Conservation (phyloP, 2,329 filamentous ascomycete species). For the Fusarium musae region DNA sequence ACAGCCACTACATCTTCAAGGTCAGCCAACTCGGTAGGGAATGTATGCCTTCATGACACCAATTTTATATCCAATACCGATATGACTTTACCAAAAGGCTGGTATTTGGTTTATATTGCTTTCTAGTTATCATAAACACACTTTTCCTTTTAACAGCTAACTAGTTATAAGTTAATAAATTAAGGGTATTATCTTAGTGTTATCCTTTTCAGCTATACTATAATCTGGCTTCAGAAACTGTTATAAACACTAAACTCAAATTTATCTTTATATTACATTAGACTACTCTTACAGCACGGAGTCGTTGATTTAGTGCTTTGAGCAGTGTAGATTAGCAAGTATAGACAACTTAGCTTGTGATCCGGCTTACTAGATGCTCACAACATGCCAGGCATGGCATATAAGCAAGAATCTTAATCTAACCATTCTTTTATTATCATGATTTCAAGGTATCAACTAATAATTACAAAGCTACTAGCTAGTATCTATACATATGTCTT, state of each 20-base stretch:
- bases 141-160: no score
- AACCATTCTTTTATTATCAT: fast-evolving
- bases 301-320: fast-evolving
- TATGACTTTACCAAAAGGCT: fast-evolving
- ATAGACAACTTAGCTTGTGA: neutral
- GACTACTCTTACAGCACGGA: neutral
- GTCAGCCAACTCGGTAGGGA: no score
- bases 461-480: neutral
- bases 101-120: neutral
- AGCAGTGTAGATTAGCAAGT: neutral
- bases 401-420: neutral
- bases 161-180: neutral
- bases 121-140: neutral
- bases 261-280: fast-evolving
- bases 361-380: neutral
- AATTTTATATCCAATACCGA: no score
- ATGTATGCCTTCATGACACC: fast-evolving
- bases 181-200: fast-evolving
- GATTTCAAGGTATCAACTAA: fast-evolving
- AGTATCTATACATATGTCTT: no score
- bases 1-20: neutral
- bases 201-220: no score
- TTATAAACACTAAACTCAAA: fast-evolving
- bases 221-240: fast-evolving
- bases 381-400: no score